A percentile compares a stretch with the other conserved stretches of the same genome.
Evolutionary conservation across 805 yeast species (phyloP).

Genomic region (Grigorovia yakushimaensis): DNA sequence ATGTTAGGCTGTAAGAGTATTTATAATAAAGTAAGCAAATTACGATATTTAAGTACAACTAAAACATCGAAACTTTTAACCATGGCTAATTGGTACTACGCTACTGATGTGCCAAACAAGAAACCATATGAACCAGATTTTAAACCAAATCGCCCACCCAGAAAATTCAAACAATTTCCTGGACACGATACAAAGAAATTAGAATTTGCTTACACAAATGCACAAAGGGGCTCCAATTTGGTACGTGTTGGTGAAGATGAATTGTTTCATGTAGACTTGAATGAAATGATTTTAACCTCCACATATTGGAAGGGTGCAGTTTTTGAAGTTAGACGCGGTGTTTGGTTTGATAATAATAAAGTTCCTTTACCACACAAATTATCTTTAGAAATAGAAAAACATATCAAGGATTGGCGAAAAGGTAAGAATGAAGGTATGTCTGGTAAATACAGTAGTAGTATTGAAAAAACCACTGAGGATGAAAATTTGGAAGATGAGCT

Average conservation of each 20-base stretch:
- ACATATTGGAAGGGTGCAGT: conserved; percentile 84
- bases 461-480: background rate
- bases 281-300: conserved; percentile 46
- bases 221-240: conserved; percentile 9
- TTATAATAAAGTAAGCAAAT: too few species aligned
- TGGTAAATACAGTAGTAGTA: too few species aligned
- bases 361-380: conserved; percentile 42
- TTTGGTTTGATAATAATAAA: conserved; percentile 63
- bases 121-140: conserved; percentile 58
- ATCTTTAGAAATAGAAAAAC: conserved; percentile 48
- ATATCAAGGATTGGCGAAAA: background rate
- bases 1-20: too few species aligned
- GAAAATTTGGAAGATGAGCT: background rate
- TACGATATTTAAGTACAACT: background rate
- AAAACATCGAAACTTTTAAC: background rate
- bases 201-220: conserved; percentile 38
- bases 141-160: conserved; percentile 39
- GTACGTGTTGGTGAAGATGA: conserved; percentile 73
- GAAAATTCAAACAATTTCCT: conserved; percentile 60
- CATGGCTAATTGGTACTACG: conserved; percentile 57
- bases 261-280: conserved; percentile 61
- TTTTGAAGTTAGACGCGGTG: conserved; percentile 73
- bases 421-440: background rate
- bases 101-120: conserved; percentile 63
- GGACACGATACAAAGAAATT: conserved; percentile 49